Base-by-base conservation (phyloP, 129 eudicot species). In the Ambrosia trifida region DNA sequence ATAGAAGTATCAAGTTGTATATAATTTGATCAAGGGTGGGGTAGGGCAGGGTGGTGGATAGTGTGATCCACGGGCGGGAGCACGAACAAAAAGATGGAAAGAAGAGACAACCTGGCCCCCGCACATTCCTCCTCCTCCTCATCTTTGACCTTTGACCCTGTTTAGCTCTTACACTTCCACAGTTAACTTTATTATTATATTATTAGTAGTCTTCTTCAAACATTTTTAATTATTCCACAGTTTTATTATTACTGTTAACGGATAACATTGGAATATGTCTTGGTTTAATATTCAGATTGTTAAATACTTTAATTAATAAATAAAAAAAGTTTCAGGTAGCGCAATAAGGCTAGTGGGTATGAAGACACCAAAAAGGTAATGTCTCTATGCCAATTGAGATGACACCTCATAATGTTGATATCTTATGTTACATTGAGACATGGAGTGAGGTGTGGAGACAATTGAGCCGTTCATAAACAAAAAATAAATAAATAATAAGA, bases 101-200 rank as follows among this genome's bases (percentile, higher is more conserved):
- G 70, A 46, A 60, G 54, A 64, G 83, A 77, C 82, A 76, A 81
- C 76, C 85, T 80, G 90, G 82, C 83, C 76, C 90, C 87, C 82
- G 85, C 88, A 81, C 88, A 80, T 76, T 81, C 91, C 86, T 78
- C 82, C 70, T 66, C 84, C 74, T 81, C 91, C 86, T 78, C 82
- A 73, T 66, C 84, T 88, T 85, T 89, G 96, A 89, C 92, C 91
- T 66, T 86, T 87, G 94, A 84, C 89, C 45, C 62, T 45, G 52
- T 46, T 66, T 11, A 16, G 0, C 7, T 64, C 32, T 36, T 72
- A 57, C 67, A 58, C 67, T 57, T 24, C 16, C 24, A 38, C 52
- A 70, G 19, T 35, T 0, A 4, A 40, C 18, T 31, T 69, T 36
- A 1, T 36, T 36, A 5, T 69, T 49, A n/a, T 49, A n/a, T 11